phyloP scores from a whole-genome alignment of 495 filamentous ascomycete genomes.

The Aspergillus conjunctus region DNA sequence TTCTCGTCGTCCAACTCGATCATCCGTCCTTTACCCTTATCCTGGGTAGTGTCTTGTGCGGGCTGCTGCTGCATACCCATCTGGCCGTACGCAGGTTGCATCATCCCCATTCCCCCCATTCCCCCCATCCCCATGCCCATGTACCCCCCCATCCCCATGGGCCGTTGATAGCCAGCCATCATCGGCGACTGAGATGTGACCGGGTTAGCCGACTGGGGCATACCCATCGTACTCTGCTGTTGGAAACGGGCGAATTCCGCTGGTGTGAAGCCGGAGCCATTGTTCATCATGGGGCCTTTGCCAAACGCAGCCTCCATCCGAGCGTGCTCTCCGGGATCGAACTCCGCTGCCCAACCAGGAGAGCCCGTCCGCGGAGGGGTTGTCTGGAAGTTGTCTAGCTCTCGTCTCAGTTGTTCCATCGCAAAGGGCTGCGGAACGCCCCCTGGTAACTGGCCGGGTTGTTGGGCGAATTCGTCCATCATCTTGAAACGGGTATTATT shows the following conservation, averaged over 20 bases:
- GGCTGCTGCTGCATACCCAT: slow-evolving; percentile 56
- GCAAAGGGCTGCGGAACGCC: slow-evolving; percentile 59
- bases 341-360: slow-evolving; percentile 71
- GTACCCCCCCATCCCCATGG: slow-evolving; percentile 60
- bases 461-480: slow-evolving; percentile 91
- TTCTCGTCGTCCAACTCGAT: slow-evolving; percentile 90
- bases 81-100: slow-evolving; percentile 37
- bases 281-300: slow-evolving; percentile 49
- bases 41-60: slow-evolving; percentile 51
- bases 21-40: slow-evolving; percentile 87
- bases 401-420: slow-evolving; percentile 70
- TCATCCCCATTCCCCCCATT: slow-evolving; percentile 47
- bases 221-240: slow-evolving; percentile 60
- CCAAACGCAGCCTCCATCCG: slow-evolving; percentile 82
- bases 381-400: slow-evolving; percentile 62
- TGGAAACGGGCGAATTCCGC: slow-evolving; percentile 88
- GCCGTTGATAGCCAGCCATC: slow-evolving; percentile 60
- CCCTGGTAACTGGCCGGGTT: slow-evolving; percentile 61
- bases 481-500: slow-evolving; percentile 54
- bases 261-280: slow-evolving; percentile 66
- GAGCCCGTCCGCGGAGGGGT: slow-evolving; percentile 58
- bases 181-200: slow-evolving; percentile 49
- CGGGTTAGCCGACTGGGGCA: slow-evolving; percentile 60
- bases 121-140: slow-evolving; percentile 47
- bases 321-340: slow-evolving; percentile 65